These are phyloP conservation scores for Acer yangbiense DNA, from an alignment of 345 rosid genomes.

Conservation along the genomic window DNA sequence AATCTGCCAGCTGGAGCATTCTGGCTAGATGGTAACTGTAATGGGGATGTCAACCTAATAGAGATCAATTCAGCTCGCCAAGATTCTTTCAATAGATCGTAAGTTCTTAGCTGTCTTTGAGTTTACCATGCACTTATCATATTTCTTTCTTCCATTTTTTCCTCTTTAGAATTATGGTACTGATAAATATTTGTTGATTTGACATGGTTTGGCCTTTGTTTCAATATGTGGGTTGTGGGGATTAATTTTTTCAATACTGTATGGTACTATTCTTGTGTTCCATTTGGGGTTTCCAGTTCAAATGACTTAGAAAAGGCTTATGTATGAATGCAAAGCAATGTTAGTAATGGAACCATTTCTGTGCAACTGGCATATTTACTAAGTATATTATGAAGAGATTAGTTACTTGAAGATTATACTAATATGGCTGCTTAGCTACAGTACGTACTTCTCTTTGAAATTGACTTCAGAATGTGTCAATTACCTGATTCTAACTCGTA, in stretches of 20 bases:
- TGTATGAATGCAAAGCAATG: background rate
- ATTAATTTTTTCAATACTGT: background rate
- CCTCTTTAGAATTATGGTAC: constrained; percentile 6
- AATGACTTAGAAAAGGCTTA: background rate
- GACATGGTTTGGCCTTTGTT: background rate
- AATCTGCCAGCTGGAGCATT: constrained; percentile 81
- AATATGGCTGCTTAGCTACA: background rate
- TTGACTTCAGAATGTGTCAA: background rate
- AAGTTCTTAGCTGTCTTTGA: constrained; percentile 34
- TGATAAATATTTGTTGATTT: constrained; percentile 8
- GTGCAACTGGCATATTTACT: background rate
- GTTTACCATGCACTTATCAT: background rate
- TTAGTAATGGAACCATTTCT: background rate
- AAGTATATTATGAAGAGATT: background rate
- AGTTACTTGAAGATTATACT: constrained; percentile 2
- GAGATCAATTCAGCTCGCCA: constrained; percentile 71
- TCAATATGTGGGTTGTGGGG: background rate
- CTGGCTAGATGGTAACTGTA: constrained; percentile 59
- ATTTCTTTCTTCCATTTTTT: background rate
- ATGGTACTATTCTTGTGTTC: background rate
- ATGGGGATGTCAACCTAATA: constrained; percentile 48
- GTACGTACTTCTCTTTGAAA: background rate
- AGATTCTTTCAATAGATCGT: constrained; percentile 76
- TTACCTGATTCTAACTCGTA: background rate
- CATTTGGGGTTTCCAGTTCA: background rate